A percentile compares a stretch with the other conserved stretches of the same genome.
phyloP scores from a whole-genome alignment of 768 basidiomycete genomes.

The Rhodocollybia butyracea region DNA sequence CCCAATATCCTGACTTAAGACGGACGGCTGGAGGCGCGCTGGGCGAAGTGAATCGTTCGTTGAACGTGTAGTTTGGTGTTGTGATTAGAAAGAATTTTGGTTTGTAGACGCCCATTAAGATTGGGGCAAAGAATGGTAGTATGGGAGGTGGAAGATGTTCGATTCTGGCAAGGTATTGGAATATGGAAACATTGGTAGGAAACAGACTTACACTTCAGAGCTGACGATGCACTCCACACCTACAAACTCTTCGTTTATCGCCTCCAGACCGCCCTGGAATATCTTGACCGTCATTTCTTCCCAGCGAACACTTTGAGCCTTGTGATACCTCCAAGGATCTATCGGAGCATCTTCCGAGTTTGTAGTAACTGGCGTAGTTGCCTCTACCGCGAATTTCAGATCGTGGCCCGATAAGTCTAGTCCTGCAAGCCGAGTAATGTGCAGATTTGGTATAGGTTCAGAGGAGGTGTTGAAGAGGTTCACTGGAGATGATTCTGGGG shows the following conservation, averaged over 20 bases:
- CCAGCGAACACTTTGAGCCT: slow-evolving; percentile 48
- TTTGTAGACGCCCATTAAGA: slow-evolving; percentile 74
- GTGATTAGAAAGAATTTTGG: slow-evolving; percentile 75
- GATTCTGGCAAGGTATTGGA: slow-evolving; percentile 45
- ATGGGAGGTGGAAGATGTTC: slow-evolving; percentile 69
- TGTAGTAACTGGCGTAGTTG: slow-evolving; percentile 25
- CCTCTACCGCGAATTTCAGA: slow-evolving; percentile 51
- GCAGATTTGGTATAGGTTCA: slow-evolving; percentile 55
- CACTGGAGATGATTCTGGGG: slow-evolving; percentile 11
- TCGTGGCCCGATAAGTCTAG: slow-evolving; percentile 60
- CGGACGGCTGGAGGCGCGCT: slow-evolving; percentile 36
- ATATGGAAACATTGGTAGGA: neutral
- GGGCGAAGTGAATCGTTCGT: slow-evolving; percentile 66
- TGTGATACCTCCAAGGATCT: slow-evolving; percentile 20
- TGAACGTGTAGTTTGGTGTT: slow-evolving; percentile 85
- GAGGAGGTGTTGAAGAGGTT: slow-evolving; percentile 17
- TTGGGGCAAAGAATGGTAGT: slow-evolving; percentile 61
- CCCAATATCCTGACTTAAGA: slow-evolving; percentile 48
- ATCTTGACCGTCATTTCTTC: slow-evolving; percentile 62
- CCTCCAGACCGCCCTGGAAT: slow-evolving; percentile 74
- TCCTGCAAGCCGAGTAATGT: slow-evolving; percentile 55
- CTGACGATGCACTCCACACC: slow-evolving; percentile 69
- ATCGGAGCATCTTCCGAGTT: neutral
- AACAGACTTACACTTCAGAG: slow-evolving; percentile 69
- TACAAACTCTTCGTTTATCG: slow-evolving; percentile 62